Percentiles rank a stretch among this genome's conserved stretches.
Conservation (phyloP, 2,329 filamentous ascomycete species). For the Cercospora brassicicola region DNA sequence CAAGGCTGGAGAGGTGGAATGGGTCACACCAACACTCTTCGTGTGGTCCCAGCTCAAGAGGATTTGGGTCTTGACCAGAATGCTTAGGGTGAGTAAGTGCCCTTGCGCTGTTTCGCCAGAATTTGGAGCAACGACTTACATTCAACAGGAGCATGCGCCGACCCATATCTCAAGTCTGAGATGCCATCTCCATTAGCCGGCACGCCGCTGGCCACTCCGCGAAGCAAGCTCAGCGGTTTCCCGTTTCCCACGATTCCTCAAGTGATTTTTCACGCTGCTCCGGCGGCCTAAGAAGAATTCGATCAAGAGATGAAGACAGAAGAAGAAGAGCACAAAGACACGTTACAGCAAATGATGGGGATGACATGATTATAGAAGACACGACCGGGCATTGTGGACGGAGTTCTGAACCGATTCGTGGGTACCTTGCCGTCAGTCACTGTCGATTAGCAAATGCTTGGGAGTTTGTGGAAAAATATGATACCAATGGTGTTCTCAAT, state of each 20-base stretch:
- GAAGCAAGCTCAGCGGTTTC: constrained; percentile 12
- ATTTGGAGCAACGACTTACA: background rate
- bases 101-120: no score
- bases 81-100: constrained; percentile 38
- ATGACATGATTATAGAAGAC: constrained; percentile 9
- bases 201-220: constrained; percentile 8
- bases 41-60: constrained; percentile 53
- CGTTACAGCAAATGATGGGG: background rate
- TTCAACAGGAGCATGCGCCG: background rate
- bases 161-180: constrained; percentile 9
- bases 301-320: constrained; percentile 3
- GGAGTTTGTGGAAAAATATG: constrained; percentile 7
- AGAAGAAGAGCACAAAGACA: constrained; percentile 1
- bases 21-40: constrained; percentile 82
- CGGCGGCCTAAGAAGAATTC: constrained; percentile 4
- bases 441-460: background rate
- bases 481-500: constrained; percentile 4
- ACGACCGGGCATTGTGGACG: background rate
- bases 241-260: constrained; percentile 7
- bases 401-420: background rate
- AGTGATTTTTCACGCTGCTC: constrained; percentile 1
- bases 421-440: background rate
- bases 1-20: constrained; percentile 91
- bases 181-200: background rate
- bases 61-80: constrained; percentile 53